A percentile compares a stretch with the other conserved stretches of the same genome.
Evolutionary conservation across 2,329 filamentous ascomycete species (phyloP).

Genomic region (Coniosporium uncinatum): DNA sequence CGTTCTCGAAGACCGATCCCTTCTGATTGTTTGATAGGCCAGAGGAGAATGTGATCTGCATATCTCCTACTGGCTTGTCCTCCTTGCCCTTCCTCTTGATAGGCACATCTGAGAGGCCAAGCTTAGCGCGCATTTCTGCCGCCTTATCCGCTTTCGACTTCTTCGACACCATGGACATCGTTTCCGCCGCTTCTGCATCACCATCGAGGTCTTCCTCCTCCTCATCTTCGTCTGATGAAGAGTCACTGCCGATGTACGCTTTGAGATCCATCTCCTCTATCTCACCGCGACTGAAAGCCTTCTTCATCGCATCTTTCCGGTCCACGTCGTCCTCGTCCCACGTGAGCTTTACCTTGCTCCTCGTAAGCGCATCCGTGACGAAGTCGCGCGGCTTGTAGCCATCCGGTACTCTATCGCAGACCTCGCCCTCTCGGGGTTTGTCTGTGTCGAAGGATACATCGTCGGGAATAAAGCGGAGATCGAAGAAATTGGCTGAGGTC

Average conservation of each 20-base stretch:
- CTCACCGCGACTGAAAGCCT: constrained; percentile 64
- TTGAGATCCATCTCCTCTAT: constrained; percentile 76
- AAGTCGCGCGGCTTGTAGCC: constrained; percentile 93
- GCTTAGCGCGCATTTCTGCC: constrained; percentile 62
- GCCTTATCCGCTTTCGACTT: constrained; percentile 40
- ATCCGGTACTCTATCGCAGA: constrained; percentile 68
- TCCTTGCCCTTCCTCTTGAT: constrained; percentile 32
- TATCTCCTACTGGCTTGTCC: constrained; percentile 73
- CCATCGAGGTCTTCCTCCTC: constrained; percentile 42
- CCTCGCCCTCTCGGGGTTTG: constrained; percentile 77
- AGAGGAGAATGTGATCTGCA: constrained; percentile 72
- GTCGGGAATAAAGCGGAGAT: constrained; percentile 90
- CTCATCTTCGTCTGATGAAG: constrained; percentile 57
- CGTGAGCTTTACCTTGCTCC: constrained; percentile 94
- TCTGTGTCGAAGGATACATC: constrained; percentile 82
- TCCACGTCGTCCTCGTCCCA: constrained; percentile 92
- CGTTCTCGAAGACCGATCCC: constrained; percentile 57
- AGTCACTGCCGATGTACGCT: constrained; percentile 88
- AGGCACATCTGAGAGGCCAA: constrained; percentile 63
- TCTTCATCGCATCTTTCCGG: constrained; percentile 82
- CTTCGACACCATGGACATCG: constrained; percentile 47
- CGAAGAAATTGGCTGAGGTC: constrained; percentile 94
- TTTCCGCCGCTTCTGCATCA: too few relatives aligned
- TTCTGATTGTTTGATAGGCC: constrained; percentile 34
- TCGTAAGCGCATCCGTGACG: constrained; percentile 88